Conservation (phyloP, 805 yeast species). For the Kuraishia piskuri region DNA sequence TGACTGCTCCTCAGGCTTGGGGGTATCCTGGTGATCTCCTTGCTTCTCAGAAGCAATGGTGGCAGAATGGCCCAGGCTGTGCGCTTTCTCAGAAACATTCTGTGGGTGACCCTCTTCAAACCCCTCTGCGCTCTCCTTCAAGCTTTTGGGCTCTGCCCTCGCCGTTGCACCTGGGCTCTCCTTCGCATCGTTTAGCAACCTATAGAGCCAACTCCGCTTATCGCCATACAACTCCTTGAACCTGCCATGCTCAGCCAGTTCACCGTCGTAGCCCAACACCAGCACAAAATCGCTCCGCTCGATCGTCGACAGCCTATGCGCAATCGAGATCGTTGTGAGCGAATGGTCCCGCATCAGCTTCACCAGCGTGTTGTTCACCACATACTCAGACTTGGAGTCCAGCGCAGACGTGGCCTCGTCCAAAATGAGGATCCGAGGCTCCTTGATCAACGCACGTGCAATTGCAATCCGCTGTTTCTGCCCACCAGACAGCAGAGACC, state of each 20-base stretch:
- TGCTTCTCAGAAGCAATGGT: no score
- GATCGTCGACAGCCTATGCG: slow-evolving; percentile 85
- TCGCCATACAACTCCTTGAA: slow-evolving; percentile 48
- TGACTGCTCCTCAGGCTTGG: no score
- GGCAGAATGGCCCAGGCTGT: no score
- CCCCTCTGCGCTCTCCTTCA: slow-evolving; percentile 7
- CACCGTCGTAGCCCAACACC: slow-evolving; percentile 71
- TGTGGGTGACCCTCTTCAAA: slow-evolving; percentile 4
- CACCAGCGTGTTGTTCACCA: slow-evolving; percentile 67
- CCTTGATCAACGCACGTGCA: slow-evolving; percentile 69
- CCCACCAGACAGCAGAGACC: slow-evolving; percentile 72
- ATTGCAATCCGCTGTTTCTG: slow-evolving; percentile 90
- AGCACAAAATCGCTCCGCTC: slow-evolving; percentile 74
- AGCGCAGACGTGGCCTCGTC: slow-evolving; percentile 96
- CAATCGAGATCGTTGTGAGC: slow-evolving; percentile 80
- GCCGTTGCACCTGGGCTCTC: no score
- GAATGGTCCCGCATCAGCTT: slow-evolving; percentile 46
- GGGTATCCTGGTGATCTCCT: no score
- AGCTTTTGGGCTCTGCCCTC: slow-evolving; percentile 10
- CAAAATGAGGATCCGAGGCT: slow-evolving; percentile 69
- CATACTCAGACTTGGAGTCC: slow-evolving; percentile 80
- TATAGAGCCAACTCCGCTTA: slow-evolving; percentile 23
- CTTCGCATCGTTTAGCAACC: slow-evolving; percentile 20
- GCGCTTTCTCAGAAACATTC: not conserved
- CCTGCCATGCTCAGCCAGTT: slow-evolving; percentile 67